Evolutionary conservation across 2,329 filamentous ascomycete species (phyloP), one percentile per base, ranked within the genome.

Genomic region (Purpureocillium takamizusanense): DNA sequence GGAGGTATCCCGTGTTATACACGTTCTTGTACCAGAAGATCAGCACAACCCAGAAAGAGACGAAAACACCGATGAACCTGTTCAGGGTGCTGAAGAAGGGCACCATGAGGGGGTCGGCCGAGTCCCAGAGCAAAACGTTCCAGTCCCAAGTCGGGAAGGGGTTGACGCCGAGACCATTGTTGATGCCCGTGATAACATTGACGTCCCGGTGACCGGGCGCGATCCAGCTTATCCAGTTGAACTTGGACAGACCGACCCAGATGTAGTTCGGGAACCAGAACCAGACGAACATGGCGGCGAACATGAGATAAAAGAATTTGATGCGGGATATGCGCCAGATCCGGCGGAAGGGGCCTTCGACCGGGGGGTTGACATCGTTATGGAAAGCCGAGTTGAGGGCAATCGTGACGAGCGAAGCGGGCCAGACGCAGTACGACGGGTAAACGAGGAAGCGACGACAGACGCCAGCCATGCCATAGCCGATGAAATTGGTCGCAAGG

Each of bases 61-160:
- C 45, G 11, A 78, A 63, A 36, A 73, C 66, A 23, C 78, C 78
- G 33, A 78, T 57, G 43, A 80, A 63, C 16, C 72, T 74, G 54
- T 83, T 83, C 39, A 76, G 63, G 32, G 78, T 80, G 21, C 72
- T 74, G 57, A 77, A 72, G 50, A 70, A 72, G 4, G 71, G 70
- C 7, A 69, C 61, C 61, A 69, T 67, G 38, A 69, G 57, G 1
- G 65, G 65, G 40, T 68, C 65, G 46, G 60, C 51, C 30, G 60
- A 62, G 36, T 63, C 60, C 60, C 60, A 63, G 4, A 66, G 59
- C 15, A 69, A 45, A 33, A 67, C 52, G 45, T 70, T 70, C 67
- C 67, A 70, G 46, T 70, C 67, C 42, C 65, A 67, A 3, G 67
- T 70, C 3, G 67, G 63, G 37, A 63, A 59, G 1, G 65, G 64